These are phyloP conservation scores for Coemansia sp. DNA, from an alignment of 192 early-diverging fungal species.

Conservation along the genomic window DNA sequence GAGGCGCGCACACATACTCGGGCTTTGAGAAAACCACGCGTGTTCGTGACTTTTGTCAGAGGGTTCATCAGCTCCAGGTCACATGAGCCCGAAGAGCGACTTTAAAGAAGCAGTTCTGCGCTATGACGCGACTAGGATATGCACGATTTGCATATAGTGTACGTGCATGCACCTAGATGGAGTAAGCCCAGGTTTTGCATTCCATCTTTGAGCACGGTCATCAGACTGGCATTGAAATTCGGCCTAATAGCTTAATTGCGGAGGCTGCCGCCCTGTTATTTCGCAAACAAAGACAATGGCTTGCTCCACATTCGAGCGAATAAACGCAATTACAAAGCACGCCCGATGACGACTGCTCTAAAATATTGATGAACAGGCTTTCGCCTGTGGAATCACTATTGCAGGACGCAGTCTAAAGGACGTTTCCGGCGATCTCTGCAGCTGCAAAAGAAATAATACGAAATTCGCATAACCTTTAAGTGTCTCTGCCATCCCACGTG, in stretches of 20 bases:
- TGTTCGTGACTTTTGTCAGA: neutral
- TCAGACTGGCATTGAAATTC: neutral
- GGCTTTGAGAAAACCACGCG: too few species aligned
- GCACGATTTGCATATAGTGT: neutral
- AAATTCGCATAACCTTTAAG: neutral
- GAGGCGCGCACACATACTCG: too few species aligned
- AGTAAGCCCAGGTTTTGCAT: neutral
- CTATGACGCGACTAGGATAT: neutral
- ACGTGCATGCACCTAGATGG: neutral
- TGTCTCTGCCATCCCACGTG: neutral
- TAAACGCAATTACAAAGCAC: neutral
- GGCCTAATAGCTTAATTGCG: neutral
- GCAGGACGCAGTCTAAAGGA: neutral
- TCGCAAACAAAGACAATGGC: neutral
- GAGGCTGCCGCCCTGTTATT: neutral
- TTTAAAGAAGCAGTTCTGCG: neutral
- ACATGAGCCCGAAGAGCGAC: neutral
- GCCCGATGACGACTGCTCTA: neutral
- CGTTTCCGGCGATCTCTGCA: neutral
- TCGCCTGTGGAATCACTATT: neutral
- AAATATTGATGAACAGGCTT: neutral
- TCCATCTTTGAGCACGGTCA: neutral
- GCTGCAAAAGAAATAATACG: neutral
- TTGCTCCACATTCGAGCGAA: neutral
- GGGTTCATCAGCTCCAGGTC: neutral